phyloP scores from a whole-genome alignment of 1,139 yeast genomes.

The Eremothecium cymbalariae region DNA sequence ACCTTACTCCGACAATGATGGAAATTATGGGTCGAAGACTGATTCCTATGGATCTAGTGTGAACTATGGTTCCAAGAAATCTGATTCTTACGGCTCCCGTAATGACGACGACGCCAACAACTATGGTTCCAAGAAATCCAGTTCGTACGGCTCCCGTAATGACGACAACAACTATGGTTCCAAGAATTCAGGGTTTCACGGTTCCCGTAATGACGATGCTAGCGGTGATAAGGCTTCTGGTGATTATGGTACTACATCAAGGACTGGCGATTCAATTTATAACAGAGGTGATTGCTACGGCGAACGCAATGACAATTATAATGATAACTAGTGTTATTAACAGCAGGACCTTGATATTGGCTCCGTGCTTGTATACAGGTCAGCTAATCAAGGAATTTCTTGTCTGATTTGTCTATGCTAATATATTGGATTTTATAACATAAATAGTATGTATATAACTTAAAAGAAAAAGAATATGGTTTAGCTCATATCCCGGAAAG shows the following conservation, averaged over 20 bases:
- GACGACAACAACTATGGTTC: neutral
- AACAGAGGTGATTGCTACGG: too few species aligned
- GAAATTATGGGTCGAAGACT: neutral
- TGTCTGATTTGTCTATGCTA: too few species aligned
- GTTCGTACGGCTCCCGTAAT: neutral
- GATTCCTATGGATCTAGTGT: neutral
- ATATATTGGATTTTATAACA: too few species aligned
- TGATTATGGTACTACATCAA: neutral
- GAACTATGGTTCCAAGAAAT: neutral
- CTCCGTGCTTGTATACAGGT: too few species aligned
- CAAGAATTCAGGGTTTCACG: neutral
- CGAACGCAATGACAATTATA: too few species aligned
- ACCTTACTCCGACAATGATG: neutral
- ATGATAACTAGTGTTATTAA: too few species aligned
- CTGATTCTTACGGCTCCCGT: neutral
- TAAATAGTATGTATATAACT: too few species aligned
- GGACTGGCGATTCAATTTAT: too few species aligned
- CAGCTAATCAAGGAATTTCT: too few species aligned
- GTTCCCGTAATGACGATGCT: neutral
- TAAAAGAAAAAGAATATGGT: too few species aligned
- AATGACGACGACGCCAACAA: neutral
- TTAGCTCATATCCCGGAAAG: conserved; percentile 27
- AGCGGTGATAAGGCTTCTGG: neutral
- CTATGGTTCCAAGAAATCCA: conserved; percentile 1
- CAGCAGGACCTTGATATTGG: too few species aligned